A percentile compares a stretch with the other conserved stretches of the same genome.
Conservation (phyloP, 2,329 filamentous ascomycete genomes). For the Akanthomyces muscarius region DNA sequence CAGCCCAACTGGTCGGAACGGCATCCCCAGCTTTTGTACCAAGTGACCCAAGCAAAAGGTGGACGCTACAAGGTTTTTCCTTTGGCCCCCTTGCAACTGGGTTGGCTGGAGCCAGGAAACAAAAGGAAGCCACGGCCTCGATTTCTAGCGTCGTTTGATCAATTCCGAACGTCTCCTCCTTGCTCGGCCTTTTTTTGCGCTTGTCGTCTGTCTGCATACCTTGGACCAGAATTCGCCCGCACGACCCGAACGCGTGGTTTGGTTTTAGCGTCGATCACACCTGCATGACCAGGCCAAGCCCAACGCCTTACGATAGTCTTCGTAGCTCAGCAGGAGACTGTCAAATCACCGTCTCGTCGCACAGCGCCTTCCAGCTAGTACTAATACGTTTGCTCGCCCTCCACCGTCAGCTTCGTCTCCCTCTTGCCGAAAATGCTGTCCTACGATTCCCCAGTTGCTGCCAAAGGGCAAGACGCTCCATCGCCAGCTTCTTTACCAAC, state of each 20-base stretch:
- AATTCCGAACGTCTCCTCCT: conserved; percentile 16
- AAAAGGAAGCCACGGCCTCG: conserved; percentile 11
- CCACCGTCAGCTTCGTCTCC: not conserved
- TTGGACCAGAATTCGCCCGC: conserved; percentile 2
- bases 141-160: conserved; percentile 12
- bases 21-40: conserved; percentile 11
- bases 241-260: conserved; percentile 16
- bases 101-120: not conserved
- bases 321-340: conserved; percentile 1
- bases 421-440: conserved; percentile 42
- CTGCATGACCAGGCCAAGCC: conserved; percentile 12
- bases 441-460: conserved; percentile 43
- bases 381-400: conserved; percentile 12
- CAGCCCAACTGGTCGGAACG: conserved; percentile 3
- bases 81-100: conserved; percentile 6
- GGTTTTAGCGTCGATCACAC: conserved; percentile 18
- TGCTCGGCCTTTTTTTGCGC: conserved; percentile 18
- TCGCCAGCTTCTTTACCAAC: conserved; percentile 27
- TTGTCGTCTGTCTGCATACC: conserved; percentile 17
- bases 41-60: not conserved
- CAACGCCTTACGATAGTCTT: not conserved
- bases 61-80: conserved; percentile 11
- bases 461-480: conserved; percentile 37
- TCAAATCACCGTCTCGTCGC: not conserved
- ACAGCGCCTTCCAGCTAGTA: conserved; percentile 1